Evolutionary conservation across 2,329 filamentous ascomycete genomes (phyloP).

Genomic region (Sphaerulina populicola): DNA sequence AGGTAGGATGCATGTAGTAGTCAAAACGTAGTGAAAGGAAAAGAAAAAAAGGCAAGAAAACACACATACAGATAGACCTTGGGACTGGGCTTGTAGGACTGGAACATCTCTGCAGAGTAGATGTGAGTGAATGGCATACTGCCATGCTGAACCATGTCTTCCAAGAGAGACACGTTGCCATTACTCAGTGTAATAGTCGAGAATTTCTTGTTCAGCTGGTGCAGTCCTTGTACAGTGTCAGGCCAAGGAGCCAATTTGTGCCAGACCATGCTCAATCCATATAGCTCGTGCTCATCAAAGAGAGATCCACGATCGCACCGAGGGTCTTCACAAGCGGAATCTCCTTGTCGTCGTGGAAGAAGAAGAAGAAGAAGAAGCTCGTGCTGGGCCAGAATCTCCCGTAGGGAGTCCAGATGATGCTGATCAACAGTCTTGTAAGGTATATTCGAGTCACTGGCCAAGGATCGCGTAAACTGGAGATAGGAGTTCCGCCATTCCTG

Average conservation of each 20-base stretch:
- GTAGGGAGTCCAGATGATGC: slow-evolving; percentile 58
- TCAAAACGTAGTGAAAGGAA: neutral
- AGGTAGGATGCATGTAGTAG: neutral
- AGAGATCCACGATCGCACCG: slow-evolving; percentile 42
- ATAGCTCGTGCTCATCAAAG: slow-evolving; percentile 42
- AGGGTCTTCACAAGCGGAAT: too few species aligned
- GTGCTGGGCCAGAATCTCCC: slow-evolving; percentile 49
- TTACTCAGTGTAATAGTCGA: slow-evolving; percentile 64
- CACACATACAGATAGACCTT: slow-evolving; percentile 49
- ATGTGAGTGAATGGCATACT: slow-evolving; percentile 55
- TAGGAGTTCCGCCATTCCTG: slow-evolving; percentile 59
- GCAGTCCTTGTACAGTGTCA: slow-evolving; percentile 54
- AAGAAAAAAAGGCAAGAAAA: too few species aligned
- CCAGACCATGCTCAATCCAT: slow-evolving; percentile 54
- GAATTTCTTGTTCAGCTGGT: slow-evolving; percentile 40
- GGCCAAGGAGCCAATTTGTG: slow-evolving; percentile 63
- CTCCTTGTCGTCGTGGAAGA: neutral
- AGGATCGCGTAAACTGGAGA: slow-evolving; percentile 43
- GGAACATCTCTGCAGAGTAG: slow-evolving; percentile 61
- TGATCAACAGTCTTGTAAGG: slow-evolving; percentile 63
- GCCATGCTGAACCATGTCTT: slow-evolving; percentile 54
- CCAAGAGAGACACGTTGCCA: slow-evolving; percentile 59
- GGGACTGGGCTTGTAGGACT: slow-evolving; percentile 64
- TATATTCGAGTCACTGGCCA: slow-evolving; percentile 38
- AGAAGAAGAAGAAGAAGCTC: slow-evolving; percentile 18